Conservation (phyloP, 2,329 filamentous ascomycete species). For the Colletotrichum ledebouriae region DNA sequence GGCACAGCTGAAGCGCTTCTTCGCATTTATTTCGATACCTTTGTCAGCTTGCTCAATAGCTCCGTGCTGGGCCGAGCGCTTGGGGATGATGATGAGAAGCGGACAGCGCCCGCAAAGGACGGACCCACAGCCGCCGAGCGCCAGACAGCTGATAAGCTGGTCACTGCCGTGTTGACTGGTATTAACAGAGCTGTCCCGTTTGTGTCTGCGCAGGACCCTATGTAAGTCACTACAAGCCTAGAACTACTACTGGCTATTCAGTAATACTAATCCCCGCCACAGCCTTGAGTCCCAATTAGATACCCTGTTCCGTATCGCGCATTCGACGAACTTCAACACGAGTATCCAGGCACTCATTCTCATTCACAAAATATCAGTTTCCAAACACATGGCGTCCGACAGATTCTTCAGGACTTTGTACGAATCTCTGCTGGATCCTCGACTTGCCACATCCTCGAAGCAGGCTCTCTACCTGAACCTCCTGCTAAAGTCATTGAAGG, state of each 20-base stretch:
- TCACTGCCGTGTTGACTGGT: slow-evolving; percentile 90
- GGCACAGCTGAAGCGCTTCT: slow-evolving; percentile 84
- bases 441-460: slow-evolving; percentile 90
- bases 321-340: slow-evolving; percentile 99
- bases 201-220: slow-evolving; percentile 81
- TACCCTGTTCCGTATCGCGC: slow-evolving; percentile 94
- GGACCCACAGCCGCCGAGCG: slow-evolving; percentile 58
- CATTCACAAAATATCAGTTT: slow-evolving; percentile 89
- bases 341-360: slow-evolving; percentile 95
- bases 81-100: slow-evolving; percentile 18
- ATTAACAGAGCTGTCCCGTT: slow-evolving; percentile 98
- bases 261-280: slow-evolving; percentile 44
- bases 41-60: slow-evolving; percentile 81
- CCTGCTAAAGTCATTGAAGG: slow-evolving; percentile 87
- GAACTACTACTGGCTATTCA: slow-evolving; percentile 35
- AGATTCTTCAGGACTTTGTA: slow-evolving; percentile 96
- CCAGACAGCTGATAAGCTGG: slow-evolving; percentile 89
- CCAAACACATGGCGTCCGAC: slow-evolving; percentile 85
- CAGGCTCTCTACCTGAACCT: slow-evolving; percentile 96
- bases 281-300: slow-evolving; percentile 90
- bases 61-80: slow-evolving; percentile 31
- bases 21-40: slow-evolving; percentile 92
- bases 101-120: slow-evolving; percentile 36
- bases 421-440: slow-evolving; percentile 92
- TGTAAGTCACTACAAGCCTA: slow-evolving; percentile 60